Conservation (phyloP, 331 rosid species). For the Rhamnella rubrinervis region DNA sequence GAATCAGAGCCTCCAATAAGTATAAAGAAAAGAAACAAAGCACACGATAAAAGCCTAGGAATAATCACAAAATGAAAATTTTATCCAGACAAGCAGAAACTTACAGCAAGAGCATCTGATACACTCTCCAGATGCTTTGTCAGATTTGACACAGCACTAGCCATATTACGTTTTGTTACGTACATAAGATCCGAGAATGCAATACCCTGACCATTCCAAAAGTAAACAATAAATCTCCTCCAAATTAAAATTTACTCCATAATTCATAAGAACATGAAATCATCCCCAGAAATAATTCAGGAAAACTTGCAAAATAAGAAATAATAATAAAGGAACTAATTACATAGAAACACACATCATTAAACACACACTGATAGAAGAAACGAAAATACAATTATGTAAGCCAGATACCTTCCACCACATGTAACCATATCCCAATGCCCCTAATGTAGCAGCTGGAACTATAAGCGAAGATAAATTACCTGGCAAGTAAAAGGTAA, state of each 20-base stretch:
- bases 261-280: neutral
- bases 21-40: no score
- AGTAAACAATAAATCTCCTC: conserved; percentile 16
- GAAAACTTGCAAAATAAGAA: neutral
- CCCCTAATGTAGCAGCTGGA: conserved; percentile 87
- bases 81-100: conserved; percentile 29
- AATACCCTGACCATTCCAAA: conserved; percentile 58
- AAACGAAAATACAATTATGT: conserved; percentile 9
- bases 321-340: neutral
- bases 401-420: conserved; percentile 77
- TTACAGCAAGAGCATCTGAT: conserved; percentile 80
- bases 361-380: neutral
- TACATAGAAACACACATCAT: neutral
- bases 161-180: conserved; percentile 83
- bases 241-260: neutral
- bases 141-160: conserved; percentile 74
- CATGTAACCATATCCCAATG: conserved; percentile 91
- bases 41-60: no score
- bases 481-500: conserved; percentile 45
- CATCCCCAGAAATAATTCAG: neutral
- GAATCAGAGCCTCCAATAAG: neutral
- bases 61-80: no score
- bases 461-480: conserved; percentile 58
- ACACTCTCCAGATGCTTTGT: conserved; percentile 79
- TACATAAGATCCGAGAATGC: conserved; percentile 90